These are phyloP conservation scores for Trichoderma hamatum DNA, from an alignment of 2,329 filamentous ascomycete genomes.

Conservation along the genomic window DNA sequence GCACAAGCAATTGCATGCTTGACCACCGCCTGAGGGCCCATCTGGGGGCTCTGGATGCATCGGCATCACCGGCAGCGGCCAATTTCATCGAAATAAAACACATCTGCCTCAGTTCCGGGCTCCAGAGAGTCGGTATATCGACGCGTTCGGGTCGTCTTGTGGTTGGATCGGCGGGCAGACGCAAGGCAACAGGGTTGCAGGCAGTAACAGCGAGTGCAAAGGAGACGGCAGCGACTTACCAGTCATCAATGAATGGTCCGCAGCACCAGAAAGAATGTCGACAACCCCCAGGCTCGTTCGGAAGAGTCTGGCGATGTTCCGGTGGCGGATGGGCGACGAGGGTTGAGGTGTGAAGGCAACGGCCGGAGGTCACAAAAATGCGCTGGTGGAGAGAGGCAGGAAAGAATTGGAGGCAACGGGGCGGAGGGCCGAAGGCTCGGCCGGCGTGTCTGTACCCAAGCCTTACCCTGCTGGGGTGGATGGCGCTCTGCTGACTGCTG, in stretches of 20 bases:
- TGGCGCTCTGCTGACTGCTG: constrained; percentile 26
- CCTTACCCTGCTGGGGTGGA: constrained; percentile 30
- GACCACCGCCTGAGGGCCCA: constrained; percentile 31
- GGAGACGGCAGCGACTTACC: constrained; percentile 48
- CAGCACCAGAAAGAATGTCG: constrained; percentile 41
- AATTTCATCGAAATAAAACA: constrained; percentile 41
- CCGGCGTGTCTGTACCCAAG: constrained; percentile 35
- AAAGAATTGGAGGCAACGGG: constrained; percentile 47
- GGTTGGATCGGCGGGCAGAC: constrained; percentile 43
- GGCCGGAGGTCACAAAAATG: constrained; percentile 43
- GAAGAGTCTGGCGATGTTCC: constrained; percentile 33
- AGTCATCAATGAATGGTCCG: constrained; percentile 52
- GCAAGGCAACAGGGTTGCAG: constrained; percentile 41
- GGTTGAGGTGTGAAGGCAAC: constrained; percentile 41
- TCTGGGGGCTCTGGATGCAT: constrained; percentile 36
- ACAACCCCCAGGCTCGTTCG: constrained; percentile 33
- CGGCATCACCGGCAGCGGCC: constrained; percentile 40
- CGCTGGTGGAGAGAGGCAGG: constrained; percentile 41
- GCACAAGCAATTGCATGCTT: constrained; percentile 48
- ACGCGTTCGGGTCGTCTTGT: constrained; percentile 39
- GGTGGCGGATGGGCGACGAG: constrained; percentile 35
- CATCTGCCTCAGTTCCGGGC: constrained; percentile 33
- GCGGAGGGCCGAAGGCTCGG: constrained; percentile 34
- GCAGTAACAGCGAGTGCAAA: constrained; percentile 35
- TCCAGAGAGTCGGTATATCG: constrained; percentile 41